Base-by-base conservation (phyloP, 2,329 filamentous ascomycete genomes). In the Phoma herbarum region DNA sequence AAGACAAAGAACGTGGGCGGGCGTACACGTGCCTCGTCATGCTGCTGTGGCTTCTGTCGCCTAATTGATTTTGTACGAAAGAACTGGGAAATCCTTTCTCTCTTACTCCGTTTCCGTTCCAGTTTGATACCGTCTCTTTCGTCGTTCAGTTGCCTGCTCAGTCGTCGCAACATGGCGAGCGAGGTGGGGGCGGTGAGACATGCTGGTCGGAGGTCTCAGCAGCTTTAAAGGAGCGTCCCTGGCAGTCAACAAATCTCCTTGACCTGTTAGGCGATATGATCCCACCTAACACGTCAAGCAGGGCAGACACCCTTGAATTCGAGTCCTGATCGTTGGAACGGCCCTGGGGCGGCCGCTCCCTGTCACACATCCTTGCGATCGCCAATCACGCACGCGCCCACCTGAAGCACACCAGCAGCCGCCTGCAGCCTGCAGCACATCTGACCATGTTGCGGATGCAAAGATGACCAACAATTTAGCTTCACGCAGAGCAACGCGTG, bases 31-130 rank as follows among this genome's bases (percentile, higher is more conserved):
- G 62, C 64, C 33, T 59, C 59, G 52, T 60, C 46, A 46, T 62
- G 62, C 31, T 47, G 60, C 54, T 60, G 61, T 42, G 65, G 26
- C 62, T 59, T 71, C 31, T 69, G 63, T 61, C 67, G 73, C 52
- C 68, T 71, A 4, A 60, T 61, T 20, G 52, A 56, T 12, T 18
- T 50, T n/a, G 52, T 37, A 29, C 59, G 68, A 61, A 76, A 72
- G 69, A 76, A 74, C 35, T 71, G 68, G 16, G 65, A 49, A 37
- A 76, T 61, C 39, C 65, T 55, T 62, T 76, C 66, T 33, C 74
- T 63, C 65, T 73, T 76, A 47, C 68, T 71, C 53, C 61, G 64
- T 64, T 67, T 72, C 54, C 60, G 63, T 45, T 65, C 63, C n/a
- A 63, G 56, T 49, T 69, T 71, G 45, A 50, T 47, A n/a, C 55